Evolutionary conservation across 2,329 filamentous ascomycete genomes (phyloP), one percentile per base, ranked within the genome.

Genomic region (Xylariaceae sp.): DNA sequence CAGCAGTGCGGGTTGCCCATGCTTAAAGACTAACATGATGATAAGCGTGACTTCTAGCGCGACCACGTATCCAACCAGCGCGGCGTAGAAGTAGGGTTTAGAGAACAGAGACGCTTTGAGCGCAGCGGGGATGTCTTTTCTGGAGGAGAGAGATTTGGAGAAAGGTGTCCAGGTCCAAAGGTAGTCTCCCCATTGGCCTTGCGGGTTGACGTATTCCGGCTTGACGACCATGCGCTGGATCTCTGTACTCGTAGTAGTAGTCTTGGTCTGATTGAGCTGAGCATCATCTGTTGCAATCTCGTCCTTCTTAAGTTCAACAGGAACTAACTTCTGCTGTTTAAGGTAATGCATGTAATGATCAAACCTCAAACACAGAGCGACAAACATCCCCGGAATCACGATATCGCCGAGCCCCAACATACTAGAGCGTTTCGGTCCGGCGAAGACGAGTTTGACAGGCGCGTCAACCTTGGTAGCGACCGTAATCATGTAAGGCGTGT

Each of bases 351-450:
- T 74, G 70, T 88, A 93, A 6, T 95, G 74, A 62, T 98, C 92
- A 57, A 95, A 95, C n/a, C 92, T 82, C 20, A 98, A 73, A 2
- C 91, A 88, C 34, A 96, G 77, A 2, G 81, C 88, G 51, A 97
- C 85, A 68, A 96, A 84, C 60, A 97, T 89, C 7, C 92, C 93
- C 0, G 92, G 92, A 3, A 98, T 75, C 2, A 95, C 87, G 47
- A 98, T 87, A 61, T 98, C 92, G n/a, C 92, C 92, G 0, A 97
- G 76, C 0, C 92, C 92, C 6, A 98, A 82, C 78, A 97, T 95
- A 42, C 88, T 80, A 22, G 73, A 69, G 20, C 84, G 82, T n/a
- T 78, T 76, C 2, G 86, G 83, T 2, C 73, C 69, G 19, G 73
- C 65, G 52, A 95, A 94, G 5, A 93, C 77, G 6, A 98, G 79